These are phyloP conservation scores for Saccharomyces hybrid DNA, from an alignment of 1,139 yeast genomes.

Conservation along the genomic window DNA sequence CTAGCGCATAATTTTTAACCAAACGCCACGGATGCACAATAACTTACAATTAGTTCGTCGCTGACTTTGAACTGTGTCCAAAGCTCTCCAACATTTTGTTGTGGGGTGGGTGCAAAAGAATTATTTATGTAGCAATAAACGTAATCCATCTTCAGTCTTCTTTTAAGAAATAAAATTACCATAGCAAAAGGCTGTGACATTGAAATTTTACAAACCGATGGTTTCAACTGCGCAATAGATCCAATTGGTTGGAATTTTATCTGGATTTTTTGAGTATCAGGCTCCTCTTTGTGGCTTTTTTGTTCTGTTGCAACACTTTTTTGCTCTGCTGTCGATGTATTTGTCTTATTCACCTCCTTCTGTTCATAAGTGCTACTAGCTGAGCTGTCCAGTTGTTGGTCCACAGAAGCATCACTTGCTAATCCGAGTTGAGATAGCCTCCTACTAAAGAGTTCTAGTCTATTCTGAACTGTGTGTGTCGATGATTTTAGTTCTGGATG, in stretches of 20 bases:
- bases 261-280: conserved; percentile 15
- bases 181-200: conserved; percentile 26
- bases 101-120: conserved; percentile 32
- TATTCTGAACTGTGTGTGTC: conserved; percentile 13
- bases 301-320: not conserved
- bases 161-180: conserved; percentile 19
- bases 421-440: conserved; percentile 24
- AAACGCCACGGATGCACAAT: conserved; percentile 31
- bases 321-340: not conserved
- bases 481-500: not conserved
- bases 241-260: conserved; percentile 31
- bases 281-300: not conserved
- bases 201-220: conserved; percentile 25
- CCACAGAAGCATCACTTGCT: conserved; percentile 9
- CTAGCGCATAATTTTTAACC: conserved; percentile 10
- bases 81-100: conserved; percentile 28
- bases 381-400: not conserved
- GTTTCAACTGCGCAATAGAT: conserved; percentile 22
- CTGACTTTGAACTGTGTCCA: conserved; percentile 29
- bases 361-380: not conserved
- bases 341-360: not conserved
- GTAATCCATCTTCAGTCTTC: conserved; percentile 18
- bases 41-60: conserved; percentile 29
- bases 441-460: conserved; percentile 22
- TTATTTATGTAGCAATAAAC: conserved; percentile 30